These are phyloP conservation scores for Saccharomycopsis sp. DNA, from an alignment of 805 yeast genomes.

Conservation along the genomic window DNA sequence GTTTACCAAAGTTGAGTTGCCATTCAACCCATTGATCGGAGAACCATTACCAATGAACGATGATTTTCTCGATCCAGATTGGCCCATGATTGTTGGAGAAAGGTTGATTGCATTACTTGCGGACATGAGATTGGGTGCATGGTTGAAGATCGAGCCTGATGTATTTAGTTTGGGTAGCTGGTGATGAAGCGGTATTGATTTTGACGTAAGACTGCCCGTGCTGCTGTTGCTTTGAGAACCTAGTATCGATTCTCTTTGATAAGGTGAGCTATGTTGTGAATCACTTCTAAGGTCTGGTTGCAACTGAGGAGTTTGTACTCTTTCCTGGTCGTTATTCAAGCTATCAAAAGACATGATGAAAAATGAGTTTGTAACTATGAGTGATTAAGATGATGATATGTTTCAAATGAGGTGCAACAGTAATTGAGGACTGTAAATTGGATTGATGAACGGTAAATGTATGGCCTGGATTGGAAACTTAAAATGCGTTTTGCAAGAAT, in stretches of 20 bases:
- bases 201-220: neutral
- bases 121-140: conserved; percentile 8
- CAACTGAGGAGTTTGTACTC: conserved; percentile 9
- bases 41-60: conserved; percentile 14
- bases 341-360: too few species aligned
- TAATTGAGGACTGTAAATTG: too few species aligned
- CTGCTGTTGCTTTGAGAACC: neutral
- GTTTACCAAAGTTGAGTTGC: conserved; percentile 4
- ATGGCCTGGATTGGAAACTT: too few species aligned
- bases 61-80: conserved; percentile 14
- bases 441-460: too few species aligned
- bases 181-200: conserved; percentile 15
- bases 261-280: conserved; percentile 2
- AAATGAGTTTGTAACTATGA: too few species aligned
- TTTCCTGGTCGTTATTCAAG: too few species aligned
- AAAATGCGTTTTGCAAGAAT: too few species aligned
- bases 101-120: conserved; percentile 7
- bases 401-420: too few species aligned
- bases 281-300: neutral
- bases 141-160: neutral
- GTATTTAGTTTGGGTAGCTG: conserved; percentile 19
- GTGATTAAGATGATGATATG: too few species aligned
- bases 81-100: conserved; percentile 18
- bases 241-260: neutral
- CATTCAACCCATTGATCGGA: conserved; percentile 5